Conservation (phyloP, 352 stramenopile species). For the Hyaloperonospora arabidopsidis region DNA sequence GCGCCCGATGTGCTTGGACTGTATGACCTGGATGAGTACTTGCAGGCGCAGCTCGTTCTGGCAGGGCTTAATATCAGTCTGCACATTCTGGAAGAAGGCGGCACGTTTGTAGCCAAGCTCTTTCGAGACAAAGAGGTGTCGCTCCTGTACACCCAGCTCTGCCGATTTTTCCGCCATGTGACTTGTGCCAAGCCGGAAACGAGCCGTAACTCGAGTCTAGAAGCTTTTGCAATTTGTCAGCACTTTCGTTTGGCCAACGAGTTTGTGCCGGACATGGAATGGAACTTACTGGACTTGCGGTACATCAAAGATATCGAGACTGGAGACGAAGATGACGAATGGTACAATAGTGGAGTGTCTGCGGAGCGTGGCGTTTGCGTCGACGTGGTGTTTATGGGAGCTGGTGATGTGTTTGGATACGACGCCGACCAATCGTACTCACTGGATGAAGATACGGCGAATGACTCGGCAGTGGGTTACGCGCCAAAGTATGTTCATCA, state of each 20-base stretch:
- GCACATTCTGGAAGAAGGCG: constrained; percentile 58
- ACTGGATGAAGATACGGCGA: constrained; percentile 33
- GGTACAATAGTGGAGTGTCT: constrained; percentile 29
- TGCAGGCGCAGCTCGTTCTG: constrained; percentile 74
- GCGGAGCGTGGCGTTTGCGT: constrained; percentile 41
- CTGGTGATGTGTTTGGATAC: constrained; percentile 69
- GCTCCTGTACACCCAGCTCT: constrained; percentile 63
- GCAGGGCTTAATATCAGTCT: constrained; percentile 74
- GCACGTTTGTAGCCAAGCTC: constrained; percentile 81
- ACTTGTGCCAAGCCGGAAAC: constrained; percentile 80
- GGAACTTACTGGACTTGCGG: constrained; percentile 58
- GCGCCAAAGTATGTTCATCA: constrained; percentile 49
- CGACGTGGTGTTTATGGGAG: constrained; percentile 61
- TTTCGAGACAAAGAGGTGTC: constrained; percentile 78
- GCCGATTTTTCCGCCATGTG: constrained; percentile 59
- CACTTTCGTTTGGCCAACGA: constrained; percentile 44
- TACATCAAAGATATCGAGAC: constrained; percentile 45
- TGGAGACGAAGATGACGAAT: constrained; percentile 20
- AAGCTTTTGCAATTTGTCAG: constrained; percentile 76
- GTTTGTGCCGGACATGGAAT: constrained; percentile 58
- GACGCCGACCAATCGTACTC: constrained; percentile 83
- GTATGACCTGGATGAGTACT: constrained; percentile 76
- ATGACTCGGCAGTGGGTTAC: constrained; percentile 5
- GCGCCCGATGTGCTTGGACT: constrained; percentile 94
- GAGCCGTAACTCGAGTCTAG: constrained; percentile 79